Evolutionary conservation across 495 filamentous ascomycete genomes (phyloP).

Genomic region (Penicillium psychrofluorescens): DNA sequence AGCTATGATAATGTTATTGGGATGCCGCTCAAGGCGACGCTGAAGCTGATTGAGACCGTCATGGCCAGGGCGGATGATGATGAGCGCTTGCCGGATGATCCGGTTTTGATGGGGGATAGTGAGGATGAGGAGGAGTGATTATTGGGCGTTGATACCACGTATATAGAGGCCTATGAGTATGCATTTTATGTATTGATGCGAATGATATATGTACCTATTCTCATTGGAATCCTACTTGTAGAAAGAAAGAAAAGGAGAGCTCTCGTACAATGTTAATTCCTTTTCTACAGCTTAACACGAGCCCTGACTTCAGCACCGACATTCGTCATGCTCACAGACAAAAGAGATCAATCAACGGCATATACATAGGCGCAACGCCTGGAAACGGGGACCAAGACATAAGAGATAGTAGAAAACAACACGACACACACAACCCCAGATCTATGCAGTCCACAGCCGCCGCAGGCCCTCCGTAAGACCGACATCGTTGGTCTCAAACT

Average conservation of each 20-base stretch:
- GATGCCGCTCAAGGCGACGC: slow-evolving; percentile 72
- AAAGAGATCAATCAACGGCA: slow-evolving; percentile 23
- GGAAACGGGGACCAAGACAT: slow-evolving; percentile 15
- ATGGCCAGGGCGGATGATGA: slow-evolving; percentile 51
- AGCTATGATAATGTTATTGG: slow-evolving; percentile 93
- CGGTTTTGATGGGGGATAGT: slow-evolving; percentile 10
- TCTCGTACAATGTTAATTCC: slow-evolving; percentile 5
- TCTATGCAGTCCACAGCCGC: slow-evolving; percentile 72
- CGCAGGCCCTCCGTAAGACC: slow-evolving; percentile 84
- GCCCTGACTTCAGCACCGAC: slow-evolving; percentile 4
- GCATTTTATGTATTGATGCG: not conserved
- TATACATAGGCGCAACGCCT: slow-evolving; percentile 37
- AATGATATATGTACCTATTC: not conserved
- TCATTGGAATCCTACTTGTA: too few relatives aligned
- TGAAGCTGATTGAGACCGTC: slow-evolving; percentile 81
- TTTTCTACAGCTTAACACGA: slow-evolving; percentile 4
- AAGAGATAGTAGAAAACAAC: slow-evolving; percentile 13
- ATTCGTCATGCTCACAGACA: slow-evolving; percentile 17
- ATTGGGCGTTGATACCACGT: not conserved
- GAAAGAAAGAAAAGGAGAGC: too few relatives aligned
- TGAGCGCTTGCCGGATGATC: slow-evolving; percentile 29
- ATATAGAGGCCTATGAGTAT: too few relatives aligned
- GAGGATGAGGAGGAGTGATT: slow-evolving; percentile 27
- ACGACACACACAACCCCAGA: slow-evolving; percentile 20
- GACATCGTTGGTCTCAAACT: slow-evolving; percentile 99